phyloP scores from a whole-genome alignment of 495 filamentous ascomycete species.

The Lophium mytilinum region DNA sequence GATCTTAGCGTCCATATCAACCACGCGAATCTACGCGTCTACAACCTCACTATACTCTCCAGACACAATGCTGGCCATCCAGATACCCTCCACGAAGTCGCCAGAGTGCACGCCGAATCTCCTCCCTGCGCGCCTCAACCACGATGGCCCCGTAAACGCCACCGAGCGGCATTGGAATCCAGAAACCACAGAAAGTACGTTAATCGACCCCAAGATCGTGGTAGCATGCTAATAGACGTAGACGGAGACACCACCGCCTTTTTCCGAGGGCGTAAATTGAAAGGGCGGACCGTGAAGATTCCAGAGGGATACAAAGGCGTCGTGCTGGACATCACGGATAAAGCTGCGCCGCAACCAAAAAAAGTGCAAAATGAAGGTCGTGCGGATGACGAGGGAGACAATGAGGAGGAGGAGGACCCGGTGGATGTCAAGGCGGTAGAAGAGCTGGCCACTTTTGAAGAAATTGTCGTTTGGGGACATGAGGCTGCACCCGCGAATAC shows the following conservation, averaged over 20 bases:
- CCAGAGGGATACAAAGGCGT: constrained; percentile 58
- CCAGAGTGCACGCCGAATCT: constrained; percentile 61
- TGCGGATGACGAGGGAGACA: constrained; percentile 27
- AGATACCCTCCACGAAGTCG: constrained; percentile 6
- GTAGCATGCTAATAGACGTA: not conserved
- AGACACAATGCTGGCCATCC: constrained; percentile 22
- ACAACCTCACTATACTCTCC: not conserved
- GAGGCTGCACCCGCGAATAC: constrained; percentile 43
- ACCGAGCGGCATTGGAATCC: constrained; percentile 67
- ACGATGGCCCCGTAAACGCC: constrained; percentile 63
- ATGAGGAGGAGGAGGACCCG: constrained; percentile 39
- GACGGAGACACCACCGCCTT: constrained; percentile 51
- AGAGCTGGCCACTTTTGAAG: constrained; percentile 61
- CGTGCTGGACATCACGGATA: constrained; percentile 21
- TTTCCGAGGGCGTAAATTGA: constrained; percentile 76
- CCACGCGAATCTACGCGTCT: not conserved
- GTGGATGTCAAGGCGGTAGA: constrained; percentile 52
- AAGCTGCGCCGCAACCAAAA: constrained; percentile 4
- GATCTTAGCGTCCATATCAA: no score
- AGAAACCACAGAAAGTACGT: constrained; percentile 25
- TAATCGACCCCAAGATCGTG: no score
- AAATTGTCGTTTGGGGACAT: constrained; percentile 79
- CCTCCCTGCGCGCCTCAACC: constrained; percentile 75
- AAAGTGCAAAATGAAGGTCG: constrained; percentile 1
- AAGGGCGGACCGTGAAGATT: constrained; percentile 56